phyloP scores from a whole-genome alignment of 305 asterid species.

The Rubia peregrina region DNA sequence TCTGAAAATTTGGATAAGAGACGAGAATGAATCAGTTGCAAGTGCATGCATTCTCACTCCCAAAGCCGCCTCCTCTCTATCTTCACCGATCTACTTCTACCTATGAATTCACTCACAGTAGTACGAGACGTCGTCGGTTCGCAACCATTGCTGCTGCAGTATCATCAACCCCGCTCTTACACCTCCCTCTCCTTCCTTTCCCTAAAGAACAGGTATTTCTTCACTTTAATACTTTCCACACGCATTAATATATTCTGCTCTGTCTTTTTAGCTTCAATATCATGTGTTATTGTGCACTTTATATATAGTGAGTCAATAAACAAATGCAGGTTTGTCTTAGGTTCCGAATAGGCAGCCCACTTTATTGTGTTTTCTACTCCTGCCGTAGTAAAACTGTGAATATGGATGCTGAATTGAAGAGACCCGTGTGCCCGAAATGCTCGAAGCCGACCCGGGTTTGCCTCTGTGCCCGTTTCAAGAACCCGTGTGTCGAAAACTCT shows the following conservation, averaged over 20 bases:
- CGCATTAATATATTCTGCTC: not conserved
- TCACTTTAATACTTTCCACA: not conserved
- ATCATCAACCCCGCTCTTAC: slow-evolving; percentile 2
- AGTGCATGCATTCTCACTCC: slow-evolving; percentile 5
- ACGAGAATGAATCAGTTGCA: slow-evolving; percentile 6
- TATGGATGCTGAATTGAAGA: slow-evolving; percentile 51
- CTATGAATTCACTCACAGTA: not conserved
- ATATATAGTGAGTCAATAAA: not conserved
- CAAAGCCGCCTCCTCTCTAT: not conserved
- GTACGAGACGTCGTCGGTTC: not conserved
- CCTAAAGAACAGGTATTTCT: slow-evolving; percentile 19
- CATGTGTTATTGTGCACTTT: not conserved
- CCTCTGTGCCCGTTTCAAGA: slow-evolving; percentile 55
- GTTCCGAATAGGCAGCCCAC: slow-evolving; percentile 20
- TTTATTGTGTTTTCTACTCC: slow-evolving; percentile 25
- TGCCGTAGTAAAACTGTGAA: slow-evolving; percentile 17
- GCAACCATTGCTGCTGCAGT: not conserved
- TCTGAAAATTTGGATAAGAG: slow-evolving; percentile 3
- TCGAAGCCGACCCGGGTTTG: slow-evolving; percentile 56
- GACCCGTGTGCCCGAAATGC: slow-evolving; percentile 70
- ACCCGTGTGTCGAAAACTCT: slow-evolving; percentile 45
- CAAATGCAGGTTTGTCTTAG: slow-evolving; percentile 15
- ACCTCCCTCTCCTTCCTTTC: slow-evolving; percentile 23
- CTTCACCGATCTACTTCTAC: not conserved
- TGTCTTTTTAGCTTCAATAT: not conserved